Base-by-base conservation (phyloP, 2,329 filamentous ascomycete genomes). In the Fusarium sp. region DNA sequence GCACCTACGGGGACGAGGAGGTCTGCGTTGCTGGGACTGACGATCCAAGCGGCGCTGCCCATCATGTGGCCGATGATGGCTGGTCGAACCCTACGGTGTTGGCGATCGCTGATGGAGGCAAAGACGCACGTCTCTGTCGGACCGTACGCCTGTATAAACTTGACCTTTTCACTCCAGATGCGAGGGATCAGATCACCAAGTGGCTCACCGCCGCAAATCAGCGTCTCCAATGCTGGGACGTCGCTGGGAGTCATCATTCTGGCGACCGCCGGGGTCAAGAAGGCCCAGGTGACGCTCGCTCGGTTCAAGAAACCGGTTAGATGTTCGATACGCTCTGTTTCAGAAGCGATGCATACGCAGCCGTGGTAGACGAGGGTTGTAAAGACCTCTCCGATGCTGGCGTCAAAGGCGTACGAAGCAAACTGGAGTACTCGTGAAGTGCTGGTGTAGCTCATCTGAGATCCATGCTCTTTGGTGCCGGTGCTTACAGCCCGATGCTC, bases 401-500 rank as follows among this genome's bases (percentile, higher is more conserved):
- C 50, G 17, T 65, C 62, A 45, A 65, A 65, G 14, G 50, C 50
- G 36, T 65, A 65, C 11, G 62, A 60, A 2, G 61, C 42, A 43
- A 65, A 62, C n/a, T 65, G 47, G 15, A 59, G 38, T 2, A 62
- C 58, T 32, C 61, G 35, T 5, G 57, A 57, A 10, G 21, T 15
- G 9, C 17, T 8, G 17, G 35, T 51, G 21, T 35, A 38, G 9
- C 11, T 43, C 52, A 49, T 49, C 27, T 27, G 45, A 15, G 45
- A 29, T 19, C 31, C 46, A 37, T 56, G 53, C n/a, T 44, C 39
- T 19, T 46, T 51, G 27, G 48, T 38, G 6, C 48, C 25, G 4
- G 48, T 39, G 9, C 29, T 25, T 7, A 48, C 38, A 6, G 48
- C 37, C 17, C 37, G 36, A 50, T 80, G 78, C 4, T 75, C 73